Evolutionary conservation across 2,329 filamentous ascomycete species (phyloP).

Genomic region (Fusarium sp.): DNA sequence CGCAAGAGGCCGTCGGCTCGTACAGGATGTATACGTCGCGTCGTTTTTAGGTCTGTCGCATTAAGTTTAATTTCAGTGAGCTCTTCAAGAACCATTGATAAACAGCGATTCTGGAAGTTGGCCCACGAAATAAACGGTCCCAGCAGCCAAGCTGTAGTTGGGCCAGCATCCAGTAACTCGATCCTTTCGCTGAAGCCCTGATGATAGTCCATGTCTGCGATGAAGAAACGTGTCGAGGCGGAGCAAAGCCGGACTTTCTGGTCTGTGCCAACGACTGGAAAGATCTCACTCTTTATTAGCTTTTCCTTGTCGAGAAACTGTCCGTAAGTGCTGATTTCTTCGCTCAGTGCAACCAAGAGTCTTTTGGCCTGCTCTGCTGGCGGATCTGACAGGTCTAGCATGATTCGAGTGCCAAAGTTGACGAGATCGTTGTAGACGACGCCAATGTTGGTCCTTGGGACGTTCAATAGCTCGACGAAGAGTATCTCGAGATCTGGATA

Average conservation of each 20-base stretch:
- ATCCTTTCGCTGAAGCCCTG: constrained; percentile 4
- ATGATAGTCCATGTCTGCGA: constrained; percentile 9
- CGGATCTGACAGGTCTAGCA: background rate
- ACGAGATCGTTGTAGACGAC: constrained; percentile 5
- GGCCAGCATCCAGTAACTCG: constrained; percentile 6
- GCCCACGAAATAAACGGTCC: constrained; percentile 11
- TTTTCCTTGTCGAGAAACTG: background rate
- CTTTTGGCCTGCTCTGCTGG: background rate
- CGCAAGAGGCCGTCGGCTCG: constrained; percentile 8
- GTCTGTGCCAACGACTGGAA: background rate
- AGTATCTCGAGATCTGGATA: constrained; percentile 18
- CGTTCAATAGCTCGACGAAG: constrained; percentile 8
- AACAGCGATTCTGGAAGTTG: constrained; percentile 11
- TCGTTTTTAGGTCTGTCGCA: background rate
- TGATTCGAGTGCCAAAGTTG: constrained; percentile 1
- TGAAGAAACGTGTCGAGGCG: constrained; percentile 4
- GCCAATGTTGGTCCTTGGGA: constrained; percentile 4
- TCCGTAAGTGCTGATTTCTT: constrained; percentile 1
- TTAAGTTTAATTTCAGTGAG: no score
- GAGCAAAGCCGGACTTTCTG: constrained; percentile 5
- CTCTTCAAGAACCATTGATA: constrained; percentile 13
- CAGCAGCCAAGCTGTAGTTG: constrained; percentile 11
- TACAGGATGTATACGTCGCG: background rate
- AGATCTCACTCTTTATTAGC: background rate
- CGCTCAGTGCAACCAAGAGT: constrained; percentile 7